Evolutionary conservation across 768 basidiomycete genomes (phyloP).

Genomic region (Hericium rajendrae): DNA sequence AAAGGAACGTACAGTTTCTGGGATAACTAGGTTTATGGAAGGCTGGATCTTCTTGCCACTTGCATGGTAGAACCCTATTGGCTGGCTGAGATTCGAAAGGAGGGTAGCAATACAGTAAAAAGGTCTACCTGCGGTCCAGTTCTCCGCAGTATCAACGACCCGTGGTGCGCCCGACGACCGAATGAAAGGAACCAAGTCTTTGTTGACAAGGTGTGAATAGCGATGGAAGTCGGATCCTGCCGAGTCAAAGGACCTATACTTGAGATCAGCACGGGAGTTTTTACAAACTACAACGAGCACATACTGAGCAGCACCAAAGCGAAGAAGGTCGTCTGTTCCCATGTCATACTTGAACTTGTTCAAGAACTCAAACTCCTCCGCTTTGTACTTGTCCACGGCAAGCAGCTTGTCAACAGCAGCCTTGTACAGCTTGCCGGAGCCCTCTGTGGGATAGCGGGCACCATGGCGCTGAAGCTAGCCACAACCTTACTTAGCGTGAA

Average conservation of each 20-base stretch:
- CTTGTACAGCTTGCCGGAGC: constrained; percentile 33
- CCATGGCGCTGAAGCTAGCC: constrained; percentile 72
- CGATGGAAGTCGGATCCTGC: constrained; percentile 44
- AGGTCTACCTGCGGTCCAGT: constrained; percentile 59
- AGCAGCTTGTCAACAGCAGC: constrained; percentile 45
- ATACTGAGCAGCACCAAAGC: constrained; percentile 57
- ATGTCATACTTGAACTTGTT: constrained; percentile 48
- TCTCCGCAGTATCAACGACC: constrained; percentile 56
- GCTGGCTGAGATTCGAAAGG: no score
- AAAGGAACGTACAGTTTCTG: constrained; percentile 37
- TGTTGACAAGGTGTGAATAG: constrained; percentile 39
- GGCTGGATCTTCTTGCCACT: constrained; percentile 38
- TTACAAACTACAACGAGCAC: constrained; percentile 14
- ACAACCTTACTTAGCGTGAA: background rate
- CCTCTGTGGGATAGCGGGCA: constrained; percentile 61
- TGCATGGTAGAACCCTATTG: constrained; percentile 50
- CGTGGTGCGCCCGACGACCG: constrained; percentile 42
- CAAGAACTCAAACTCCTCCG: constrained; percentile 47
- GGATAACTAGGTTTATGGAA: constrained; percentile 43
- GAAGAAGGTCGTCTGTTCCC: constrained; percentile 49
- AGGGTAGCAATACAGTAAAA: no score
- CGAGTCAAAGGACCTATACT: constrained; percentile 36
- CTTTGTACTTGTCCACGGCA: constrained; percentile 32
- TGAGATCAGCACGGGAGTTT: background rate
- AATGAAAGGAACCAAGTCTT: constrained; percentile 41